Conservation (phyloP, 2,329 filamentous ascomycete species). For the Chaetomium globosum region DNA sequence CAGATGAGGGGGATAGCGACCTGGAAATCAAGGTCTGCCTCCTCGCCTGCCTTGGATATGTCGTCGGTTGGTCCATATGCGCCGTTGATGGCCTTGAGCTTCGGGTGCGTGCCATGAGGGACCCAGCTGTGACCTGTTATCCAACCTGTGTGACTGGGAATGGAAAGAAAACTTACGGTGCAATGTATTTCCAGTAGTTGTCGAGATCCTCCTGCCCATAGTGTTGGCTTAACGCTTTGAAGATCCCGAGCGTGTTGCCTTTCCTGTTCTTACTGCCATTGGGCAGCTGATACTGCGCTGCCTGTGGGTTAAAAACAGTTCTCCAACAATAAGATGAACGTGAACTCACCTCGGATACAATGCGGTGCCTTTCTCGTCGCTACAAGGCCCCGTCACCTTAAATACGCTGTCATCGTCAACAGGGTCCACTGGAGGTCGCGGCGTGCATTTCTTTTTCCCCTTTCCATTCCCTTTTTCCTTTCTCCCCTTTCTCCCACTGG, state of each 20-base stretch:
- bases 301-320: background rate
- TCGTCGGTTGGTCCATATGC: conserved; percentile 27
- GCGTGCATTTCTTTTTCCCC: conserved; percentile 2
- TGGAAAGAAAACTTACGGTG: conserved; percentile 23
- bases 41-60: conserved; percentile 21
- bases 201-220: conserved; percentile 39
- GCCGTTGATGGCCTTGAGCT: conserved; percentile 30
- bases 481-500: conserved; percentile 5
- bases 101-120: conserved; percentile 40
- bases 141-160: too few species aligned
- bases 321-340: background rate
- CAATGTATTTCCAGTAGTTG: conserved; percentile 32
- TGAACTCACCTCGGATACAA: conserved; percentile 30
- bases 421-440: conserved; percentile 4
- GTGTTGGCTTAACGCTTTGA: conserved; percentile 37
- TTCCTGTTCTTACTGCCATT: conserved; percentile 29
- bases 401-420: conserved; percentile 22
- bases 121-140: conserved; percentile 26
- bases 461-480: conserved; percentile 5
- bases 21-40: conserved; percentile 52
- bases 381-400: conserved; percentile 29
- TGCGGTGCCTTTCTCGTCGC: conserved; percentile 32
- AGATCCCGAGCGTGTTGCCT: conserved; percentile 38
- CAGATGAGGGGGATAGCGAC: conserved; percentile 54
- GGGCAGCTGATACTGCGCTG: conserved; percentile 37